A percentile compares a stretch with the other conserved stretches of the same genome.
Conservation (phyloP, 179 eudicot genomes). For the Camellia oleifera region DNA sequence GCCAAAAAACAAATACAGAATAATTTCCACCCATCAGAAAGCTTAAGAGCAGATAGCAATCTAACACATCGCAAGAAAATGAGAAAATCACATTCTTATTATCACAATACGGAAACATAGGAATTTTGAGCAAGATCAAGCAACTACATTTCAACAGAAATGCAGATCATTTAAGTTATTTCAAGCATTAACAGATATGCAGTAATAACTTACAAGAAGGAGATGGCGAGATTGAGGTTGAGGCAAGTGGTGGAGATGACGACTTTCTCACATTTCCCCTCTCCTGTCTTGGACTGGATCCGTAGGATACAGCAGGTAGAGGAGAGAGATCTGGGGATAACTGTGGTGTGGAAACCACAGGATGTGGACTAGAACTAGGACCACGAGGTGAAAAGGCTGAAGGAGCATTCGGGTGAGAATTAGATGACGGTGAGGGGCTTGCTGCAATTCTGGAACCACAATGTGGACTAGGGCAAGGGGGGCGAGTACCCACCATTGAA, state of each 20-base stretch:
- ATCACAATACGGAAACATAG: no score
- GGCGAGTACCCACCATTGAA: slow-evolving; percentile 6
- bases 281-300: slow-evolving; percentile 17
- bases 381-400: slow-evolving; percentile 18
- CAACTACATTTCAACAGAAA: no score
- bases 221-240: slow-evolving; percentile 18
- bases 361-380: slow-evolving; percentile 7
- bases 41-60: no score
- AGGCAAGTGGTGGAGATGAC: slow-evolving; percentile 17
- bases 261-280: slow-evolving; percentile 1
- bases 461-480: slow-evolving; percentile 12
- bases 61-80: no score
- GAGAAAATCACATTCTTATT: no score
- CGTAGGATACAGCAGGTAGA: slow-evolving; percentile 18
- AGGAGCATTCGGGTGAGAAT: slow-evolving; percentile 15
- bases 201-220: slow-evolving; percentile 33
- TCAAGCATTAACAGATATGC: neutral
- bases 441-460: slow-evolving; percentile 25
- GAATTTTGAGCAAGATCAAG: no score
- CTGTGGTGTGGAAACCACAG: slow-evolving; percentile 11
- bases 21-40: no score
- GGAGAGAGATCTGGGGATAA: slow-evolving; percentile 24
- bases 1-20: neutral
- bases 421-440: slow-evolving; percentile 30
- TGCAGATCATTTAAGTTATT: no score